These are phyloP conservation scores for Botryosphaeria dothidea DNA, from an alignment of 2,329 filamentous ascomycete species.

Conservation along the genomic window DNA sequence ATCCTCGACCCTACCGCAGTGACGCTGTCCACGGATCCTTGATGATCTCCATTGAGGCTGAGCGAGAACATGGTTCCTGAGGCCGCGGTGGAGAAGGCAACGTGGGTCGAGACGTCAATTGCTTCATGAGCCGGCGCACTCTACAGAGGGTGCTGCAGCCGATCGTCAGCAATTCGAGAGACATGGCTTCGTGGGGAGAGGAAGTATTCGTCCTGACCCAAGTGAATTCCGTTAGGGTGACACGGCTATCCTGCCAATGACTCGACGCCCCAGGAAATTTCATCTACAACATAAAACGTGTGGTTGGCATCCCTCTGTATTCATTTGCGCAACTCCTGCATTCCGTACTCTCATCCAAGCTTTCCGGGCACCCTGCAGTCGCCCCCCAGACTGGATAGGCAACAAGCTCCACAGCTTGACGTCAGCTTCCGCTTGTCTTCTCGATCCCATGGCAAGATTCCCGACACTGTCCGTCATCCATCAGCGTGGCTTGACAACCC, in stretches of 20 bases:
- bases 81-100: background rate
- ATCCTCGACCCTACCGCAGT: background rate
- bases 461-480: background rate
- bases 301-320: too few relatives aligned
- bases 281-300: too few relatives aligned
- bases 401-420: conserved; percentile 7
- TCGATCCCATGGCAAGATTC: background rate
- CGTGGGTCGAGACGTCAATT: background rate
- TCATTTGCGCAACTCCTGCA: background rate
- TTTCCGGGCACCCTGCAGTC: background rate
- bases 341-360: background rate
- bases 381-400: background rate
- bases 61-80: background rate
- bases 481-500: background rate
- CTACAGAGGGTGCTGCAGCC: too few relatives aligned
- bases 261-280: too few relatives aligned
- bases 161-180: too few relatives aligned
- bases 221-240: too few relatives aligned
- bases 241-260: too few relatives aligned
- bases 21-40: background rate
- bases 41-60: background rate
- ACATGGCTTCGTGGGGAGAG: too few relatives aligned
- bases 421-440: background rate
- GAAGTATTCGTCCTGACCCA: too few relatives aligned
- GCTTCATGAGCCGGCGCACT: background rate